These are phyloP conservation scores for Pyrenophora seminiperda DNA, from an alignment of 2,329 filamentous ascomycete genomes.

Conservation along the genomic window DNA sequence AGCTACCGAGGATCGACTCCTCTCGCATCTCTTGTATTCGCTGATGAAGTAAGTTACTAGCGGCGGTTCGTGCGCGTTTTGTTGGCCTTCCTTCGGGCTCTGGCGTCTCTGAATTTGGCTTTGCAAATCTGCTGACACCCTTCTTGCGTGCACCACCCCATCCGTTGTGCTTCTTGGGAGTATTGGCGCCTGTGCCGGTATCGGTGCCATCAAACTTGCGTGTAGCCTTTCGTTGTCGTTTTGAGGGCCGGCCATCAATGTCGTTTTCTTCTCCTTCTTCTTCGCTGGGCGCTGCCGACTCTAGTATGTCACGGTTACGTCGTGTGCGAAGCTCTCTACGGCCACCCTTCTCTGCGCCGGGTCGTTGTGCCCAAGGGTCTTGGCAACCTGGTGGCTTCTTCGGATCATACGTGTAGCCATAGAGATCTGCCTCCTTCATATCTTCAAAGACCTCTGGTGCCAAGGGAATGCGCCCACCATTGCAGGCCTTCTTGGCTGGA, in stretches of 20 bases:
- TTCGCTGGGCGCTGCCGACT: conserved; percentile 46
- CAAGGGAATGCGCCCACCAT: conserved; percentile 54
- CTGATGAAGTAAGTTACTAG: conserved; percentile 44
- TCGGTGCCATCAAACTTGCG: conserved; percentile 44
- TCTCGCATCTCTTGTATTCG: conserved; percentile 56
- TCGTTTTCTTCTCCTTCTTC: conserved; percentile 47
- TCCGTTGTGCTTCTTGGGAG: conserved; percentile 42
- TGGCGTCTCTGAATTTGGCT: conserved; percentile 41
- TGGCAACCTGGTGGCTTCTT: conserved; percentile 58
- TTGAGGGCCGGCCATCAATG: conserved; percentile 36
- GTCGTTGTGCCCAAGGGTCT: conserved; percentile 61
- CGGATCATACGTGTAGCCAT: conserved; percentile 63
- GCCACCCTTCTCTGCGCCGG: conserved; percentile 51
- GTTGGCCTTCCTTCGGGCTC: conserved; percentile 41
- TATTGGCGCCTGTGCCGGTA: conserved; percentile 36
- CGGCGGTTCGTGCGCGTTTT: conserved; percentile 36
- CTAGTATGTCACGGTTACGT: conserved; percentile 48
- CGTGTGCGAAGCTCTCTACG: conserved; percentile 56
- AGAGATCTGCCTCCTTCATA: conserved; percentile 65
- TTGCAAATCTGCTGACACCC: conserved; percentile 42
- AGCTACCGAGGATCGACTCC: conserved; percentile 47
- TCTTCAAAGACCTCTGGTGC: conserved; percentile 60
- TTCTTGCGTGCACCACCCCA: conserved; percentile 49
- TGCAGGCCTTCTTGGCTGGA: conserved; percentile 57
- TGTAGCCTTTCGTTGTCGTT: conserved; percentile 44